Base-by-base conservation (phyloP, 2,329 filamentous ascomycete genomes). In the Thielaviopsis cerberus region DNA sequence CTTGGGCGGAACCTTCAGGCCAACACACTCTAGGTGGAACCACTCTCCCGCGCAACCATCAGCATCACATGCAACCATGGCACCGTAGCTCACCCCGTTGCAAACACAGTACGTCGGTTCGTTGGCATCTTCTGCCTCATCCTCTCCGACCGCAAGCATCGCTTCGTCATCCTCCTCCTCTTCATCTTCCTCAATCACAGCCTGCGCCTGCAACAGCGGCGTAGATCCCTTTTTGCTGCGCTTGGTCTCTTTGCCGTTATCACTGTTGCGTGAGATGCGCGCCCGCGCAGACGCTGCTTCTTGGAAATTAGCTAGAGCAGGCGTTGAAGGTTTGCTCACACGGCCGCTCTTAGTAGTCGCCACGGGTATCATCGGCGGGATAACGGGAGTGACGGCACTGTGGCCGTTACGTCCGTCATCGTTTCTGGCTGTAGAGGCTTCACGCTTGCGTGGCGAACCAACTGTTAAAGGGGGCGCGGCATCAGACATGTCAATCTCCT, bases 1-100 rank as follows among this genome's bases (percentile, higher is more conserved):
- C 59, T 79, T 82, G n/a, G 87, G 87, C 56, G 86, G 85, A 60
- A 85, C 85, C 64, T 84, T 85, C 64, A 92, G 70, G 25, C 87
- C 87, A 27, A 88, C 86, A 68, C 87, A 92, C 54, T 83, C 84
- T 54, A 92, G 71, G 74, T 90, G 86, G 72, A 90, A 91, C 86
- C 86, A 90, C 69, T 90, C 86, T 62, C 80, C 77, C 63, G 80
- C 77, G 69, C 86, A 90, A 54, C 80, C 78, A 60, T 83, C 78
- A 7, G 81, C 81, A 67, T 90, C 86, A 66, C 86, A 90, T 1
- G 83, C 86, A 51, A 90, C 85, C 86, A 90, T 90, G 70, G 88
- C 85, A 22, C 86, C 86, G 66, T 88, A 90, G 65, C 85, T 88
- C 57, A 88, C 82, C 53, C 82, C 79, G 64, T 88, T 85, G 68